Base-by-base conservation (phyloP, 2,329 filamentous ascomycete genomes). In the Penicillium rolfsii region DNA sequence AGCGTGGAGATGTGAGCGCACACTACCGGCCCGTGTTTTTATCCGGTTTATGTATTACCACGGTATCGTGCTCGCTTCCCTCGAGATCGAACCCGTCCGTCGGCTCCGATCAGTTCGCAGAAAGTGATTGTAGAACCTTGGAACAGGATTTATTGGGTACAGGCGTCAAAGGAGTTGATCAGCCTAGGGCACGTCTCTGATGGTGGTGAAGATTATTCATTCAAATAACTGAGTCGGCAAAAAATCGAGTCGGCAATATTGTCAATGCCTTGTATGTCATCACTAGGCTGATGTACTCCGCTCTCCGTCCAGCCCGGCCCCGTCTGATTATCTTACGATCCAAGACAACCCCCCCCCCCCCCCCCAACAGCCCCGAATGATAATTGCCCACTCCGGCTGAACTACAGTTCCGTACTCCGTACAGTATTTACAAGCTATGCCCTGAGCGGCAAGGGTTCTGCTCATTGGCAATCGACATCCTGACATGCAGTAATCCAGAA, bases 1-100 rank as follows among this genome's bases (percentile, higher is more conserved):
- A 16, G 9, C 28, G 35, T 22, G 33, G 30, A 38, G 49, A 52
- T 9, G 19, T 14, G 49, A 16, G 19, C n/a, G 19, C 19, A 22
- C 16, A 33, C 30, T 26, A 26, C 9, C 49, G 49, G 49, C 19
- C 49, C 49, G 33, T 38, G 49, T 52, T 52, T 52, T 52, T 36
- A 24, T 35, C 19, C 19, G 33, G 30, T 36, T 36, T 50, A 11
- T 9, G 22, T 28, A 28, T 43, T 43, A 43, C 40, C 19, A 14
- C 12, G 3, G 35, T 36, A 36, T 36, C 12, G 5, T 30, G 28
- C 28, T 30, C 28, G 28, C 19, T 22, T 22, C 19, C 19, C 11
- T 30, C 7, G 28, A 30, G 28, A 5, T 30, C 28, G 28, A 30
- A 7, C 7, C 19, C 19, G 19, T 30, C 5, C 7, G 28, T 30